A percentile compares a stretch with the other conserved stretches of the same genome.
phyloP scores from a whole-genome alignment of 2,329 filamentous ascomycete species.

The Ophiostoma himal-ulmi region DNA sequence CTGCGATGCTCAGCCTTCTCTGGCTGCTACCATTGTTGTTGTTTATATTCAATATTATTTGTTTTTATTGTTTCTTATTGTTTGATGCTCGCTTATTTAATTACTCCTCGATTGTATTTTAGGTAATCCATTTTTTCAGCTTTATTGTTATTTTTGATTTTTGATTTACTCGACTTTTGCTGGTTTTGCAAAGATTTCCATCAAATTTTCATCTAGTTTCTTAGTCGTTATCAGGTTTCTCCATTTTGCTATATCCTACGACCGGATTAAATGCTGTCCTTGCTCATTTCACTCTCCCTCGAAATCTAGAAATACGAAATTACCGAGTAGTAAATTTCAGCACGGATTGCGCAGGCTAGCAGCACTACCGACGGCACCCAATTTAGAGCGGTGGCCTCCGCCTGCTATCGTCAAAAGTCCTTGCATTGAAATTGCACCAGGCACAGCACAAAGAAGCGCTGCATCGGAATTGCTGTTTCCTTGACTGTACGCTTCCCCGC shows the following conservation, averaged over 20 bases:
- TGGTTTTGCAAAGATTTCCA: neutral
- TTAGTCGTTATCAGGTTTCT: neutral
- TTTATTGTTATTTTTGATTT: neutral
- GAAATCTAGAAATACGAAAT: neutral
- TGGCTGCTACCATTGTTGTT: too few species aligned
- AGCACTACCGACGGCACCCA: neutral
- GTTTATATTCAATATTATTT: neutral
- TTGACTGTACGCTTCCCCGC: neutral
- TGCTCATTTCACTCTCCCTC: neutral
- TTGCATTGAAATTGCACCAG: neutral
- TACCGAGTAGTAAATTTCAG: neutral
- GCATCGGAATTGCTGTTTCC: neutral
- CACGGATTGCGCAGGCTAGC: neutral
- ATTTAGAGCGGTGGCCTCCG: slow-evolving; percentile 4
- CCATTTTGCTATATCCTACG: too few species aligned
- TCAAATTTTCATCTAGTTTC: too few species aligned
- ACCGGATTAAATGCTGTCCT: neutral
- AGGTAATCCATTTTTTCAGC: neutral
- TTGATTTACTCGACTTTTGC: neutral
- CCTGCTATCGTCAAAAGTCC: neutral
- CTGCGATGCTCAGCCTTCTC: neutral
- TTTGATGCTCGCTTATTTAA: neutral
- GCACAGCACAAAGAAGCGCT: too few species aligned
- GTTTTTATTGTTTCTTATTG: neutral
- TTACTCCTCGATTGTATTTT: neutral